Conservation (phyloP, 768 basidiomycete genomes). For the Kondoa malvinella region DNA sequence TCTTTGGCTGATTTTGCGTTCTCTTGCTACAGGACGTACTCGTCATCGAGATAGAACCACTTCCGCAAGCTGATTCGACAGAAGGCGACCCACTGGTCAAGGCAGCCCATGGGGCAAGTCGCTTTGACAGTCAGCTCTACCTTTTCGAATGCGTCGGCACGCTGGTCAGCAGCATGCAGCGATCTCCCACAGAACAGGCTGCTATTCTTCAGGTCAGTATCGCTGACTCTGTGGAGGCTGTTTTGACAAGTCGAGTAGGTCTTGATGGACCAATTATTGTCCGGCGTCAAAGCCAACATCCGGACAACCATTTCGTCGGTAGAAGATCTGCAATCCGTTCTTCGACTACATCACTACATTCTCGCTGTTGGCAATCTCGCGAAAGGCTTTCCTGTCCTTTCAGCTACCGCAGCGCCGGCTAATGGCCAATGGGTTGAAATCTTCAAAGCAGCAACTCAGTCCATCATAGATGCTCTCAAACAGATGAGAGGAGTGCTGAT, state of each 20-base stretch:
- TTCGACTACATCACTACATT: conserved; percentile 78
- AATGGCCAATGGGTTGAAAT: conserved; percentile 53
- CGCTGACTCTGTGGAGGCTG: background rate
- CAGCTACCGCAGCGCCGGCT: conserved; percentile 48
- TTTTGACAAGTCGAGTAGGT: conserved; percentile 36
- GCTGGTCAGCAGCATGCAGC: conserved; percentile 58
- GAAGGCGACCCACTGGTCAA: conserved; percentile 54
- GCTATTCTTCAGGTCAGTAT: conserved; percentile 34
- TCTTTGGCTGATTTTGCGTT: background rate
- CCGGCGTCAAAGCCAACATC: conserved; percentile 39
- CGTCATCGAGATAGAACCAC: conserved; percentile 55
- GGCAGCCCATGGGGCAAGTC: conserved; percentile 51
- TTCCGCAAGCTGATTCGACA: conserved; percentile 44
- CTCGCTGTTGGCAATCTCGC: conserved; percentile 88
- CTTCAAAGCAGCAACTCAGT: conserved; percentile 70
- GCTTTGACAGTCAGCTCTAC: conserved; percentile 81
- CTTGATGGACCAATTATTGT: conserved; percentile 63
- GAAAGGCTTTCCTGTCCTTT: conserved; percentile 87
- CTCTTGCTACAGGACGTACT: conserved; percentile 54
- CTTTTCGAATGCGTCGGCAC: conserved; percentile 82
- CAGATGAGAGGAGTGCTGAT: conserved; percentile 71
- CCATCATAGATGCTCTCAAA: conserved; percentile 68
- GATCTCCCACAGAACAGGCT: conserved; percentile 47
- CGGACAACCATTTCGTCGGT: conserved; percentile 24
- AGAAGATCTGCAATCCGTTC: conserved; percentile 53